A percentile compares a stretch with the other conserved stretches of the same genome.
These are phyloP conservation scores for Dendrostoma leiphaemia DNA, from an alignment of 2,329 filamentous ascomycete genomes.

Conservation along the genomic window DNA sequence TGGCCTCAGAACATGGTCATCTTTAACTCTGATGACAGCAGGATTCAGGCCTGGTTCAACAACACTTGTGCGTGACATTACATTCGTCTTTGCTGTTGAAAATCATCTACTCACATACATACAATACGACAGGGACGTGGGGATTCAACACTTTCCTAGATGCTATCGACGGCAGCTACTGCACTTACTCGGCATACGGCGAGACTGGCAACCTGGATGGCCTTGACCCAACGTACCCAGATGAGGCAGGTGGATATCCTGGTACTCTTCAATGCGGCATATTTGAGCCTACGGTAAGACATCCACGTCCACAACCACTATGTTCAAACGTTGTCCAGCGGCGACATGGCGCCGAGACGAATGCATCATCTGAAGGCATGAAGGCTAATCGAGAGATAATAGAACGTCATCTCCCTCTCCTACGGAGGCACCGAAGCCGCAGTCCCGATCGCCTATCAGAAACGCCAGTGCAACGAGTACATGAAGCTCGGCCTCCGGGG, in stretches of 20 bases:
- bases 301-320: too few relatives aligned
- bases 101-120: background rate
- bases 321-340: too few relatives aligned
- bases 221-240: constrained; percentile 46
- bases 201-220: constrained; percentile 43
- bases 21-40: constrained; percentile 41
- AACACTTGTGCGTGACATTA: background rate
- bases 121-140: background rate
- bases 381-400: background rate
- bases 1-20: constrained; percentile 36
- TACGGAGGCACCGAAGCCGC: constrained; percentile 54
- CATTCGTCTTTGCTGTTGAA: background rate
- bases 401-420: constrained; percentile 54
- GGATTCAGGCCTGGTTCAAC: constrained; percentile 29
- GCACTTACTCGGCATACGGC: constrained; percentile 44
- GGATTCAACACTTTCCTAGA: constrained; percentile 31
- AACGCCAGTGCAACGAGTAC: constrained; percentile 48
- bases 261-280: constrained; percentile 35
- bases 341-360: too few relatives aligned
- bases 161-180: constrained; percentile 50
- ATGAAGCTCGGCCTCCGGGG: constrained; percentile 52
- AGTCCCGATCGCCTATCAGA: constrained; percentile 52
- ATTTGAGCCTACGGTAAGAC: constrained; percentile 40
- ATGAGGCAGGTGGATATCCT: constrained; percentile 46
- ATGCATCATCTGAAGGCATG: too few relatives aligned